Evolutionary conservation across 2,329 filamentous ascomycete genomes (phyloP).

Genomic region (Diaporthe eres): DNA sequence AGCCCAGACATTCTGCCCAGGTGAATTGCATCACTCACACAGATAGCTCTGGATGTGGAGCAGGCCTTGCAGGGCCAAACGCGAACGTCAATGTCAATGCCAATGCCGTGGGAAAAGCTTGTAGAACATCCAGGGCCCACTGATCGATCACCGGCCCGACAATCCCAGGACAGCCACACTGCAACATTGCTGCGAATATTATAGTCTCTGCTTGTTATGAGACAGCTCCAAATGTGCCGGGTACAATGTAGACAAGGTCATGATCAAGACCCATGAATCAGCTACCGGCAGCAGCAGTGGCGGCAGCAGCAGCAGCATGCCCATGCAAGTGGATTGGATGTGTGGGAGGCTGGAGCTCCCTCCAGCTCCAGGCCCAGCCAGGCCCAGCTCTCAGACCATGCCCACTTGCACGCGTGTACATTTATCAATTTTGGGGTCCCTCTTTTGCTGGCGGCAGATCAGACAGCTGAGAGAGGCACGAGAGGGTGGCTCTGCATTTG

Average conservation of each 20-base stretch:
- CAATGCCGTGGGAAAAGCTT: background rate
- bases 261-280: constrained; percentile 8
- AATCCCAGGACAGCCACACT: background rate
- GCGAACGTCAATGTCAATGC: background rate
- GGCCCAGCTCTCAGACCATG: background rate
- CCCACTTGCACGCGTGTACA: background rate
- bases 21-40: constrained; percentile 13
- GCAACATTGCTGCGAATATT: background rate
- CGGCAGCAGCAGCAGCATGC: constrained; percentile 1
- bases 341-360: background rate
- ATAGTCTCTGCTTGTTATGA: too few species aligned
- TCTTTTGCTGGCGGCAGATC: background rate
- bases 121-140: background rate
- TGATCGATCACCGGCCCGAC: background rate
- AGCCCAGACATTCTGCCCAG: background rate
- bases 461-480: background rate
- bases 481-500: too few species aligned
- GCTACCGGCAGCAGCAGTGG: constrained; percentile 18
- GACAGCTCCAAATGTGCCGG: background rate
- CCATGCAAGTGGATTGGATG: background rate
- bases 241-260: background rate
- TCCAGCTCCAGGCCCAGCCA: background rate
- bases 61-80: background rate
- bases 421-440: too few species aligned
- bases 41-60: background rate